Evolutionary conservation across 495 filamentous ascomycete genomes (phyloP).

Genomic region (Bacidia gigantensis): DNA sequence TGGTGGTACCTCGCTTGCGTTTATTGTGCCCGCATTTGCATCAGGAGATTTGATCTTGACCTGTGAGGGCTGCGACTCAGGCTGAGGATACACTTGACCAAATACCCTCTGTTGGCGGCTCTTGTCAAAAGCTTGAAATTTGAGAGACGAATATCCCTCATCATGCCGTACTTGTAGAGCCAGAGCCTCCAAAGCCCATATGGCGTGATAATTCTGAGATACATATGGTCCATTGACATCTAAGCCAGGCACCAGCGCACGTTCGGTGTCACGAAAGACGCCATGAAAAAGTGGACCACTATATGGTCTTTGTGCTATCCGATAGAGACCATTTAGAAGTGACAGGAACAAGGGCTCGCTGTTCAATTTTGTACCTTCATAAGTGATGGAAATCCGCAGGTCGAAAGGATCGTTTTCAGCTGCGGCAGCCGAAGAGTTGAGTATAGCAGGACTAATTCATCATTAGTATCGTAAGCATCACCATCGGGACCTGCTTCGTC

Average conservation of each 20-base stretch:
- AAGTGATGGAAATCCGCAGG: background rate
- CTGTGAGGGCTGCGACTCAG: background rate
- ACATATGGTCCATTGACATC: background rate
- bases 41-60: too few species aligned
- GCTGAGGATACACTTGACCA: background rate
- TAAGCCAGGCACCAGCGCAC: background rate
- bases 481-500: too few species aligned
- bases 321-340: background rate
- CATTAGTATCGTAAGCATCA: too few species aligned
- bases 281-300: background rate
- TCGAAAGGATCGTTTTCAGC: too few species aligned
- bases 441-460: too few species aligned
- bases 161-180: background rate
- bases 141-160: background rate
- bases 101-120: background rate
- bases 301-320: background rate
- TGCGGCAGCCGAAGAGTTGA: too few species aligned
- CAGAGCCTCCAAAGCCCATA: background rate
- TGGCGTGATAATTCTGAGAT: background rate
- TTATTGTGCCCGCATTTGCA: too few species aligned
- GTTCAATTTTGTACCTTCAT: background rate
- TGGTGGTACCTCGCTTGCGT: too few species aligned
- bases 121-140: background rate
- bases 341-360: background rate
- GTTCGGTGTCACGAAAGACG: background rate